A percentile compares a stretch with the other conserved stretches of the same genome.
Conservation (phyloP, 2,329 filamentous ascomycete species). For the Stromatinia cepivora region DNA sequence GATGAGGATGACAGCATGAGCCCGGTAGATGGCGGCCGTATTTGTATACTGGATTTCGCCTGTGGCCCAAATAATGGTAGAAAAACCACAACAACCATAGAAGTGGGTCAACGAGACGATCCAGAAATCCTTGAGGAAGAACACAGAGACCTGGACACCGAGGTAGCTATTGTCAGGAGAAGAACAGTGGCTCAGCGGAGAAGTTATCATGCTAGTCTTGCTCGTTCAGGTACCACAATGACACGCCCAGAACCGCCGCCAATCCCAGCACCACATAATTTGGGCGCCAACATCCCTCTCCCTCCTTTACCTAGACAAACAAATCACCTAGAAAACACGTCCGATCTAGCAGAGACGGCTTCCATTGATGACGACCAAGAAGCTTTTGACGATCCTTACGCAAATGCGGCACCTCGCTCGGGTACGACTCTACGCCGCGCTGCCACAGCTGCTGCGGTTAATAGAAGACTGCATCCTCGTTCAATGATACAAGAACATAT, state of each 20-base stretch:
- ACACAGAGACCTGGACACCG: conserved; percentile 70
- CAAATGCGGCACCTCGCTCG: conserved; percentile 70
- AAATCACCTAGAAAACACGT: conserved; percentile 28
- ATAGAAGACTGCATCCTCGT: conserved; percentile 64
- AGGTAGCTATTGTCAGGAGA: conserved; percentile 76
- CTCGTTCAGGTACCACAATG: conserved; percentile 51
- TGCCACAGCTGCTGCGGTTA: conserved; percentile 74
- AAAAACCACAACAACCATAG: conserved; percentile 63
- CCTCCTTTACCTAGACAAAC: conserved; percentile 27
- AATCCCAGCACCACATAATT: conserved; percentile 33
- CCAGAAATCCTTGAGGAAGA: conserved; percentile 73
- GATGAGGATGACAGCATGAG: conserved; percentile 68
- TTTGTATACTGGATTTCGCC: conserved; percentile 73
- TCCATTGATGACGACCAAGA: conserved; percentile 45
- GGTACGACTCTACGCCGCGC: conserved; percentile 69
- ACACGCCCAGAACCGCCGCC: conserved; percentile 29
- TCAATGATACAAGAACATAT: conserved; percentile 55
- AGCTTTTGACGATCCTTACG: conserved; percentile 69
- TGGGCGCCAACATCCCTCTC: conserved; percentile 28
- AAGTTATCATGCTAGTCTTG: conserved; percentile 49
- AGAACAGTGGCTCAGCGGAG: conserved; percentile 67
- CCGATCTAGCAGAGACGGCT: conserved; percentile 31
- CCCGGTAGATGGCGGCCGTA: conserved; percentile 75
- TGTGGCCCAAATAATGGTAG: conserved; percentile 58
- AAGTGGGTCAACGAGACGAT: conserved; percentile 65